Percentiles rank a stretch among this genome's conserved stretches.
Evolutionary conservation across 2,329 filamentous ascomycete species (phyloP).

Genomic region (Hypoxylon sp.): DNA sequence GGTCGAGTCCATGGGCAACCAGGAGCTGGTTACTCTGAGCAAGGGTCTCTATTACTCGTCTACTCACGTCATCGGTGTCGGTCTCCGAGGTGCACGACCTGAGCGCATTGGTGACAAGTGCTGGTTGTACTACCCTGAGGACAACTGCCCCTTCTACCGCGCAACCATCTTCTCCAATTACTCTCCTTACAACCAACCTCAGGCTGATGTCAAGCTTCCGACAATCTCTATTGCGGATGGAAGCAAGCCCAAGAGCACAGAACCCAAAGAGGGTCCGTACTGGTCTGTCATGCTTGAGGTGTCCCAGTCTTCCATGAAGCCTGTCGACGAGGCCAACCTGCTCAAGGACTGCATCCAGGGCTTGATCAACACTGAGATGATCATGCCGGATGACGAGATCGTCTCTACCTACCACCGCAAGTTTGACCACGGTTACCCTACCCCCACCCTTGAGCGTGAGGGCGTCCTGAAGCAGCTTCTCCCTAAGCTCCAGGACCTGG

Average conservation of each 20-base stretch:
- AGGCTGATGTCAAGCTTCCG: constrained; percentile 82
- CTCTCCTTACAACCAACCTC: constrained; percentile 97
- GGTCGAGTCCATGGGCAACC: constrained; percentile 86
- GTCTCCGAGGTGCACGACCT: constrained; percentile 89
- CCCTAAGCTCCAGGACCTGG: constrained; percentile 89
- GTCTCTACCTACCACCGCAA: constrained; percentile 98
- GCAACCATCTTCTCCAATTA: constrained; percentile 99
- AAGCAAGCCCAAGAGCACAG: constrained; percentile 77
- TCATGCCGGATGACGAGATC: constrained; percentile 90
- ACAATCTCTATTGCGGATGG: constrained; percentile 89
- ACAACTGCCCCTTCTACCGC: constrained; percentile 99
- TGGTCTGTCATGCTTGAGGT: constrained; percentile 99
- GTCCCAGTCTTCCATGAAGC: constrained; percentile 95
- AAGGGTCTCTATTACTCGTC: constrained; percentile 97
- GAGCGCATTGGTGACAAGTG: constrained; percentile 99
- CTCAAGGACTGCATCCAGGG: constrained; percentile 94
- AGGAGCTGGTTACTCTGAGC: constrained; percentile 83
- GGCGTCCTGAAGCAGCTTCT: constrained; percentile 92
- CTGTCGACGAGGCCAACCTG: constrained; percentile 86
- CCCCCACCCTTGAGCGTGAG: constrained; percentile 93
- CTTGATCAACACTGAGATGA: constrained; percentile 97
- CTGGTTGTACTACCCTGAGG: constrained; percentile 99
- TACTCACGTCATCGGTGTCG: constrained; percentile 96
- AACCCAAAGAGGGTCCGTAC: constrained; percentile 90
- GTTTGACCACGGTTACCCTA: constrained; percentile 99